Base-by-base conservation (phyloP, 495 filamentous ascomycete genomes). In the Penicillium flavigenum region DNA sequence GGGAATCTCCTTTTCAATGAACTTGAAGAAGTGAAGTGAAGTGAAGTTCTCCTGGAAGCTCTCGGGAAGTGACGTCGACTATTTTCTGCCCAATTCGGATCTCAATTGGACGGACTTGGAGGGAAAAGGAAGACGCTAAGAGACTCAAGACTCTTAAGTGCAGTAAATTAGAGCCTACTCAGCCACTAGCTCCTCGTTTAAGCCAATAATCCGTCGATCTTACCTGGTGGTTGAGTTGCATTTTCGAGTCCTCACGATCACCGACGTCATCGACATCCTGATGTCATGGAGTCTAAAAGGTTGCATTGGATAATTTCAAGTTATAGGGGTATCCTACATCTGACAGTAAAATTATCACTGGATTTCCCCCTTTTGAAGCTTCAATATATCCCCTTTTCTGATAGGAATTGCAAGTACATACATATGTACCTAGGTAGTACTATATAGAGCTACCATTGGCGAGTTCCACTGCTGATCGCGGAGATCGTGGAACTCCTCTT, bases 21-120 rank as follows among this genome's bases (percentile, higher is more conserved):
- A 5, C 11, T 14, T 20, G 38, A 5, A 43, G n/a, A 27, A 24
- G 43, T 46, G 22, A 24, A 24, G 22, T 26, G 0, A 26, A 26
- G 24, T 26, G 39, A 55, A 55, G 54, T 51, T 42, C 43, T 36
- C 41, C 19, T 39, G 44, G 51, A 55, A 56, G 47, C 47, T 57
- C 34, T 53, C 38, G 48, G 61, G 57, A 65, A 60, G 70, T 76
- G 73, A 76, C 73, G 73, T 76, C 71, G 73, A 67, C 66, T 71
- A 67, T 67, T 55, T 47, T 56, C 39, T 47, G 41, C 51, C 32
- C 31, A 57, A 46, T 17, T 41, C 29, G 19, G 6, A 27, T 4
- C 3, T 29, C 22, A 7, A 27, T 11, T n/a, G 26, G 17, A 14
- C 17, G 27, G 26, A 4, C 36, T 31, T 29, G 52, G 32, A 47